Evolutionary conservation across 1,284 basidiomycete species (phyloP), one percentile per base, ranked within the genome.

Genomic region (Austroboletus novae-zelandiae): DNA sequence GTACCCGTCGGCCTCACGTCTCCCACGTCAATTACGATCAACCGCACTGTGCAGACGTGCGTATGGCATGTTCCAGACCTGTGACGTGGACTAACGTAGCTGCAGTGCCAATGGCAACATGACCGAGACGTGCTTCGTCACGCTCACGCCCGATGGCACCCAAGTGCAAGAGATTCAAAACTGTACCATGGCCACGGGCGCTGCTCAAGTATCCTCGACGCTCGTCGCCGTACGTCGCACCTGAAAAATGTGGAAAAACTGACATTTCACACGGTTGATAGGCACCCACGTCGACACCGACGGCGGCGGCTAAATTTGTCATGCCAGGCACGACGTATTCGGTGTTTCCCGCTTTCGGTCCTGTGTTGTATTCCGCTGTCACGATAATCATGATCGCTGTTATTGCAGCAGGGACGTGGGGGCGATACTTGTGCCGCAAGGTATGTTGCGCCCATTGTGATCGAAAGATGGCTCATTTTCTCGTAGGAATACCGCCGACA

Each of bases 341-440:
- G 34, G 89, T 92, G 5, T 73, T 91, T 45, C 90, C 89, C 0
- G 83, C 20, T 23, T 2, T 91, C 56, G 89, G 89, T 58, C 74
- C 92, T 43, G 86, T 85, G 50, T 77, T 92, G 17, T 91, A 89
- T 63, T 88, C 85, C 42, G 89, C 86, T 57, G 85, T 92, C 53
- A 88, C 87, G 23, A 83, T 86, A 10, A 84, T 91, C 61, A 85
- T 83, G 18, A 67, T 92, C 59, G 82, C 86, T 55, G 81, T 87
- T 17, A 86, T 92, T 54, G 84, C 78, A 47, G 71, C 89, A 61
- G 89, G 91, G 52, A 91, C 89, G 18, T 89, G 85, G 63, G 89
- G 91, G 74, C 78, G 89, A 46, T 83, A 87, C 29, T 87, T 85
- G 68, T 88, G 89, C 65, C 83, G 89, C 74, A 89, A 81, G 79